phyloP scores from a whole-genome alignment of 139 green algal genomes.

The Tetraselmis chui region DNA sequence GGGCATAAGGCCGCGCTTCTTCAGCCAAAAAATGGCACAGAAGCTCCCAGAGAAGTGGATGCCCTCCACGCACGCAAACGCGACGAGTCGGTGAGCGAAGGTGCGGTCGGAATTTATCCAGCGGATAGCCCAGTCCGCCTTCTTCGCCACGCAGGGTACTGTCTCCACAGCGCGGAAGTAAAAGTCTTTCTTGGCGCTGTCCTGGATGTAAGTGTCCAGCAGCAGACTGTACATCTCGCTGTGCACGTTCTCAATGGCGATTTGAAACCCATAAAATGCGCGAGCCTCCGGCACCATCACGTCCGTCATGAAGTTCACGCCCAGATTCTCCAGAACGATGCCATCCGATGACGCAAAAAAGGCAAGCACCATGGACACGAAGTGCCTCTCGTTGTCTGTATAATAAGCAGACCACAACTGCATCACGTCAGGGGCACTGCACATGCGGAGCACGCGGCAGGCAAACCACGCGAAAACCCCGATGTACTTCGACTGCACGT shows the following conservation, averaged over 20 bases:
- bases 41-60: constrained; percentile 96
- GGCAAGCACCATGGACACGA: constrained; percentile 94
- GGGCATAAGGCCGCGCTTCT: constrained; percentile 67
- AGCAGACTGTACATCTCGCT: constrained; percentile 74
- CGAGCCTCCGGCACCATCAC: constrained; percentile 91
- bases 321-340: constrained; percentile 97
- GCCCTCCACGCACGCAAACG: constrained; percentile 94
- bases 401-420: too few relatives aligned
- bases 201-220: constrained; percentile 60
- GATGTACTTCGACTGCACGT: too few relatives aligned
- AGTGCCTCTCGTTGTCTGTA: constrained; percentile 88
- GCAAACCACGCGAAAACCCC: too few relatives aligned
- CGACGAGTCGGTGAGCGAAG: constrained; percentile 80
- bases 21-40: constrained; percentile 77
- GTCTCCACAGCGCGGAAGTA: constrained; percentile 10
- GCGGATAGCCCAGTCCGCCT: constrained; percentile 8
- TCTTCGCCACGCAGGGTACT: not conserved
- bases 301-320: constrained; percentile 89
- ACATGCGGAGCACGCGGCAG: too few relatives aligned
- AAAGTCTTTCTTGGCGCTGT: constrained; percentile 43
- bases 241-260: constrained; percentile 99
- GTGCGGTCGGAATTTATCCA: not conserved
- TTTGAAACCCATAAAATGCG: constrained; percentile 99
- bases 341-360: constrained; percentile 97
- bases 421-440: too few relatives aligned